Conservation (phyloP, 192 early-diverging fungal genomes). For the Mortierella claussenii region DNA sequence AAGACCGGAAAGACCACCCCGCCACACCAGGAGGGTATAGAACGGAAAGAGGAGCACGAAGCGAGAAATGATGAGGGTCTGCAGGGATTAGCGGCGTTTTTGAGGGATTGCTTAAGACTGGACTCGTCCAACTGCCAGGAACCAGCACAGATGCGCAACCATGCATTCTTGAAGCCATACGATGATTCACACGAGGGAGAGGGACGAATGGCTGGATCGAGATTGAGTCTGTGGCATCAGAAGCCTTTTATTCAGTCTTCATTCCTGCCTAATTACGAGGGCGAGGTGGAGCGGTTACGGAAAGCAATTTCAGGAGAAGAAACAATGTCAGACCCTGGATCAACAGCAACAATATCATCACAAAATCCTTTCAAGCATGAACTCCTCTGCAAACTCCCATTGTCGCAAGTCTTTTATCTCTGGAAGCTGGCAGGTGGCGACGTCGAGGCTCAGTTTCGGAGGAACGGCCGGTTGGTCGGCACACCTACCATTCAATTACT, state of each 20-base stretch:
- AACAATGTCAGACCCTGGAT: neutral
- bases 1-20: constrained; percentile 15
- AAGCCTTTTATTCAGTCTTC: constrained; percentile 59
- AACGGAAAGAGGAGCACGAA: neutral
- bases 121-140: constrained; percentile 8
- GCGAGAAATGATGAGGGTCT: neutral
- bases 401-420: constrained; percentile 67
- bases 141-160: constrained; percentile 18
- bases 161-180: constrained; percentile 27
- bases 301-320: constrained; percentile 10
- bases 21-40: constrained; percentile 10
- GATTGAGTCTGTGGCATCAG: constrained; percentile 21
- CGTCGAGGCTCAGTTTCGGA: constrained; percentile 65
- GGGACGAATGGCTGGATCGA: neutral
- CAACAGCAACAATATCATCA: no score
- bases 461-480: constrained; percentile 55
- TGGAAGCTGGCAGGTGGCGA: constrained; percentile 76
- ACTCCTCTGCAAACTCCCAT: constrained; percentile 55
- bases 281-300: constrained; percentile 40
- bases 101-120: constrained; percentile 25
- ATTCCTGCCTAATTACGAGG: constrained; percentile 48
- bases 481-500: constrained; percentile 67
- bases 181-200: neutral
- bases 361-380: neutral
- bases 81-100: constrained; percentile 12